Evolutionary conservation across 2,329 filamentous ascomycete species (phyloP), one percentile per base, ranked within the genome.

Genomic region (Nemania abortiva): DNA sequence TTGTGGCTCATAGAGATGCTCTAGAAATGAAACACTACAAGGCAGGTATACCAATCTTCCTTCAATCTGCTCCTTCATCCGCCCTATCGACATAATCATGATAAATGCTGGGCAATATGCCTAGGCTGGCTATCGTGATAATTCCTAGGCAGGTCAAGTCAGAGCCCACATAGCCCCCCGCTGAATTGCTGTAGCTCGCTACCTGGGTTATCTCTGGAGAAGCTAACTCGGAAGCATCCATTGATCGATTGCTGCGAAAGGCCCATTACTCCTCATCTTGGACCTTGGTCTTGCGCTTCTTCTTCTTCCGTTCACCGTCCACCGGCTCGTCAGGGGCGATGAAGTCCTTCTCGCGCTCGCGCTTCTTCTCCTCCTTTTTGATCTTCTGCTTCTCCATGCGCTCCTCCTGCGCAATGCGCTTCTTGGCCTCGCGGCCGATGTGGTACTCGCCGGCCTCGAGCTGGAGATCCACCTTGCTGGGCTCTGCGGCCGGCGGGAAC

Each of bases 381-480:
- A 90, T 86, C 82, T 90, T 92, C 84, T 97, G 95, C 81, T 92
- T 91, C 80, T 97, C 94, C 77, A 93, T 88, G 73, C 94, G 86
- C 77, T 93, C 92, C 78, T 95, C 91, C 81, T 92, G 90, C 55
- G 86, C 90, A 63, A 91, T 92, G 70, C 95, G 87, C 77, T 97
- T 93, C 86, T 97, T 97, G 69, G 94, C 95, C 78, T 95, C 90
- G 85, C 97, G 97, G 78, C 91, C 91, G 78, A 99, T 82, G 82
- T 98, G 98, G 84, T 97, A 99, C 84, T 98, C 95, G 83, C 96
- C 95, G 76, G 90, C 95, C 86, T 99, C 96, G 84, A 99, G 97
- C 87, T 99, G 95, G 82, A 94, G 83, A 82, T 99, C 96, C 76
- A 99, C 89, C 89, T 98, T 99, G 89, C 95, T 98, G 92, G 97